Percentiles rank a stretch among this genome's conserved stretches.
These are phyloP conservation scores for Yamadazyma endophytica DNA, from an alignment of 805 yeast species.

Conservation along the genomic window DNA sequence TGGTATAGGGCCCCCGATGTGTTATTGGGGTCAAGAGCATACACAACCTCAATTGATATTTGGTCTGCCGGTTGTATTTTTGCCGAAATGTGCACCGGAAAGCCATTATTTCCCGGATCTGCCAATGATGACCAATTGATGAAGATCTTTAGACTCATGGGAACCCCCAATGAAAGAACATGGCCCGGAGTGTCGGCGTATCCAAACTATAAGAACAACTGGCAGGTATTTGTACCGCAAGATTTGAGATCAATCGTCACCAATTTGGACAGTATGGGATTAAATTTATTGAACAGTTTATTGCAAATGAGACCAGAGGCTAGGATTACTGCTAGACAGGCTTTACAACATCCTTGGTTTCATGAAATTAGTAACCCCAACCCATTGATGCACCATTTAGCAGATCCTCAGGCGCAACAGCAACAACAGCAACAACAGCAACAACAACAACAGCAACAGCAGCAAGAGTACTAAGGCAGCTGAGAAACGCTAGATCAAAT, in stretches of 20 bases:
- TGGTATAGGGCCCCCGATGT: slow-evolving; percentile 99
- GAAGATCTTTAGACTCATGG: slow-evolving; percentile 89
- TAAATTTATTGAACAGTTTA: slow-evolving; percentile 58
- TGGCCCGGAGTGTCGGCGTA: slow-evolving; percentile 96
- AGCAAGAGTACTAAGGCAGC: slow-evolving; percentile 15
- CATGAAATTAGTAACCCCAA: slow-evolving; percentile 56
- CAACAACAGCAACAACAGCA: slow-evolving; percentile 16
- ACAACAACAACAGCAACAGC: slow-evolving; percentile 16
- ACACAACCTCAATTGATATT: slow-evolving; percentile 94
- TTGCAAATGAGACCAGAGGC: slow-evolving; percentile 62
- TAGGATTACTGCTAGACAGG: slow-evolving; percentile 57
- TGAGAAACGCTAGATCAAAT: slow-evolving; percentile 2
- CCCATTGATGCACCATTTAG: slow-evolving; percentile 28
- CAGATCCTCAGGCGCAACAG: slow-evolving; percentile 30
- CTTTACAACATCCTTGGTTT: slow-evolving; percentile 75
- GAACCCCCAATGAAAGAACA: slow-evolving; percentile 91
- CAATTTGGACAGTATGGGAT: slow-evolving; percentile 63
- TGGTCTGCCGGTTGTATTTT: slow-evolving; percentile 99
- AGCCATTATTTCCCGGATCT: slow-evolving; percentile 93
- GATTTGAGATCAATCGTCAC: slow-evolving; percentile 71
- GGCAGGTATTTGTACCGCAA: slow-evolving; percentile 85
- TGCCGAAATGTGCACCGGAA: slow-evolving; percentile 98
- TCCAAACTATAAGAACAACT: slow-evolving; percentile 82
- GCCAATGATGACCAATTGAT: slow-evolving; percentile 93
- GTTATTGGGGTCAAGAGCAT: slow-evolving; percentile 87